Evolutionary conservation across 2,329 filamentous ascomycete genomes (phyloP), one percentile per base, ranked within the genome.

Genomic region (Oidium heveae): DNA sequence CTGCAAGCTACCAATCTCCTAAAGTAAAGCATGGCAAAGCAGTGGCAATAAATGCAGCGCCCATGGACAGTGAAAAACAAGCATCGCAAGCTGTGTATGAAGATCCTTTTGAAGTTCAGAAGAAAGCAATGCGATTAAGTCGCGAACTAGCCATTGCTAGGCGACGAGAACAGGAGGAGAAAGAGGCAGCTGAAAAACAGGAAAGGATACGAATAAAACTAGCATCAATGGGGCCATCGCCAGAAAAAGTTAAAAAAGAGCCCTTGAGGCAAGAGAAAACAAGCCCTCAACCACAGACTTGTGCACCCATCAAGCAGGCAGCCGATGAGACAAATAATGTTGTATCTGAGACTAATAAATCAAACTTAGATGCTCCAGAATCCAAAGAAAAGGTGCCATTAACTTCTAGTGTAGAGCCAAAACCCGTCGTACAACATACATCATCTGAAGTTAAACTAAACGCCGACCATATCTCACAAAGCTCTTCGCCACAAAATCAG

Each of bases 121-220:
- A 71, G 73, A 84, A 73, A 68, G 74, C 85, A 22, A 87, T 88
- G 82, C 74, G 74, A 39, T 79, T 85, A 61, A 76, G 77, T 41
- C 73, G 79, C 7, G 82, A 87, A 61, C 69, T 78, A 54, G 82
- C 82, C 20, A 79, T 80, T 62, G 80, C 82, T 62, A 74, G 81
- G 56, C 72, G 77, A 51, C 69, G 77, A 57, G 81, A 84, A 56
- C 75, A 86, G 64, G 80, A 82, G 61, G 79, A 75, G 20, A 74
- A 72, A n/a, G 80, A 84, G 61, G 82, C 86, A 62, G 80, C 78
- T n/a, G 84, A 76, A 18, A 76, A 73, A 56, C 74, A 76, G 61
- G 82, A 85, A 63, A 76, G 84, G 24, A 79, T 88, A 57, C 75
- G 79, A 51, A 74, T 81, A 63, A 86, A 85, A 66, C 68, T 88